Conservation (phyloP, 2,329 filamentous ascomycete genomes). For the Cordyceps fumosorosea region DNA sequence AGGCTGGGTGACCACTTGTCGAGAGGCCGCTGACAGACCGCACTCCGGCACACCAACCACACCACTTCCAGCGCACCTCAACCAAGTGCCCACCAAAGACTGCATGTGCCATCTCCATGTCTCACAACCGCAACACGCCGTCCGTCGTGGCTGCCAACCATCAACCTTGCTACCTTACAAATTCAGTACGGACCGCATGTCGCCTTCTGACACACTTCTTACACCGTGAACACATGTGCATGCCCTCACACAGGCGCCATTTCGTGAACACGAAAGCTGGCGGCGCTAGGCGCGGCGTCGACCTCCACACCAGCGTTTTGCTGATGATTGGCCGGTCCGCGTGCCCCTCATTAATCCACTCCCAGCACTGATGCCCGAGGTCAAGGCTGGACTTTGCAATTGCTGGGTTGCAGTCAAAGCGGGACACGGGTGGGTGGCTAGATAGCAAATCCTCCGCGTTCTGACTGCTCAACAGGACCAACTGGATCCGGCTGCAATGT, state of each 20-base stretch:
- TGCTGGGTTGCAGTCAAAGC: slow-evolving; percentile 1
- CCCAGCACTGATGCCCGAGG: background rate
- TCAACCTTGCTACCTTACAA: background rate
- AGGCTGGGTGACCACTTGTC: background rate
- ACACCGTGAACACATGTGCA: background rate
- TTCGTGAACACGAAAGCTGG: background rate
- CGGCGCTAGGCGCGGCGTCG: slow-evolving; percentile 9
- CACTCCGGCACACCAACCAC: background rate
- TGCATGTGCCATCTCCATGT: slow-evolving; percentile 9
- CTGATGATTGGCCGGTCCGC: background rate
- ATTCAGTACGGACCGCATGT: background rate
- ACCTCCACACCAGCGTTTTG: background rate
- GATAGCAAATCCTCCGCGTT: background rate
- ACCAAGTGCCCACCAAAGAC: background rate
- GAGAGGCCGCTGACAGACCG: background rate
- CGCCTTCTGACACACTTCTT: background rate
- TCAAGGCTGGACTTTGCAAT: background rate
- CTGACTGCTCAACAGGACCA: background rate
- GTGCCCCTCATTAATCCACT: background rate
- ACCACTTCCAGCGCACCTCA: background rate
- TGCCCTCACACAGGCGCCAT: background rate
- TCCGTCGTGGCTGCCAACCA: background rate
- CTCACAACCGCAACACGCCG: background rate
- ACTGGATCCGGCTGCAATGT: background rate
- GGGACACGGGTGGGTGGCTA: slow-evolving; percentile 3